A percentile compares a stretch with the other conserved stretches of the same genome.
These are phyloP conservation scores for Cystobasidiopsis lactophilus DNA, from an alignment of 768 basidiomycete genomes.

Conservation along the genomic window DNA sequence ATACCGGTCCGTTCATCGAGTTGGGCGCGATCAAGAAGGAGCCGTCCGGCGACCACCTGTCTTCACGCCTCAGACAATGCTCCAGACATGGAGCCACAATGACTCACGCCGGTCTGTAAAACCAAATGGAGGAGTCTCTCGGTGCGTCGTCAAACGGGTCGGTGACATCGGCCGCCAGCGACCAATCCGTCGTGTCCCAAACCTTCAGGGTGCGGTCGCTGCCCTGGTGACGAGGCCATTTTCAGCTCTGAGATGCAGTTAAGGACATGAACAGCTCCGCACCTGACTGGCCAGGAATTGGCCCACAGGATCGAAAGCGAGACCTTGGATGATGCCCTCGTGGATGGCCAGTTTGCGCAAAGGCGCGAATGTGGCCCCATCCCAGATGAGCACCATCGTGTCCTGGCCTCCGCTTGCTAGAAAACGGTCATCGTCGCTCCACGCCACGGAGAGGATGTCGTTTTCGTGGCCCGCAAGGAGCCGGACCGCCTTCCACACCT, in stretches of 20 bases:
- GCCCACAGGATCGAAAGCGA: conserved; percentile 96
- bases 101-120: conserved; percentile 31
- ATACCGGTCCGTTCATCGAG: conserved; percentile 91
- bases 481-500: conserved; percentile 88
- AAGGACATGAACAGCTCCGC: conserved; percentile 6
- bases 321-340: conserved; percentile 92
- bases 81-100: background rate
- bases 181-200: conserved; percentile 88
- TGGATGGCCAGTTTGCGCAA: conserved; percentile 59
- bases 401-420: conserved; percentile 86
- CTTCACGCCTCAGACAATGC: too few relatives aligned
- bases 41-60: conserved; percentile 97
- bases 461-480: conserved; percentile 84
- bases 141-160: conserved; percentile 89
- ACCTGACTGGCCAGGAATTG: conserved; percentile 77
- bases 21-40: conserved; percentile 94
- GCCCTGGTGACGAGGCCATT: conserved; percentile 37
- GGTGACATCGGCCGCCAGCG: conserved; percentile 53
- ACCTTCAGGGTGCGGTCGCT: conserved; percentile 93
- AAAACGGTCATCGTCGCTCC: conserved; percentile 79
- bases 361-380: conserved; percentile 52
- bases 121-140: conserved; percentile 53
- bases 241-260: background rate
- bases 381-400: conserved; percentile 78
- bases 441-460: conserved; percentile 85